Evolutionary conservation across 2,329 filamentous ascomycete genomes (phyloP).

Genomic region (Fonsecaea multimorphosa): DNA sequence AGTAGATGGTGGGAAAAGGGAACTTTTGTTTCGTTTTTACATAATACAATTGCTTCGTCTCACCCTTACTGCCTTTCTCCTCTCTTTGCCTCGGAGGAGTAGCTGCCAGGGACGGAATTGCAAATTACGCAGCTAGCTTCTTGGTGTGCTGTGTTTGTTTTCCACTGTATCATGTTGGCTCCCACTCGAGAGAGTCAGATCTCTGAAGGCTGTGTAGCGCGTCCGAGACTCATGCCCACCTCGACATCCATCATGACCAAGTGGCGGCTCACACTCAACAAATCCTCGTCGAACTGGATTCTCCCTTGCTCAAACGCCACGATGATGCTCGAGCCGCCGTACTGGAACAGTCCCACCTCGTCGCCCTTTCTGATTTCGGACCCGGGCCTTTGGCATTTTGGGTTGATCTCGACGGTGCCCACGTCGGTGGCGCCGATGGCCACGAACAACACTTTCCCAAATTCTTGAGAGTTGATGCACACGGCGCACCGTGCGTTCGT

Average conservation of each 20-base stretch:
- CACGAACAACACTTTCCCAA: constrained; percentile 93
- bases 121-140: too few relatives aligned
- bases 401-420: constrained; percentile 94
- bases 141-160: too few relatives aligned
- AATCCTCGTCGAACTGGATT: constrained; percentile 86
- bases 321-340: constrained; percentile 90
- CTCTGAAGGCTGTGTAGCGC: constrained; percentile 9
- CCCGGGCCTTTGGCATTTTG: constrained; percentile 81
- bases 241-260: constrained; percentile 48
- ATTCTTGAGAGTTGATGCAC: constrained; percentile 84
- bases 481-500: constrained; percentile 90
- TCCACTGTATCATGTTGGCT: too few relatives aligned
- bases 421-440: constrained; percentile 99
- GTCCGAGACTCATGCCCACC: constrained; percentile 50
- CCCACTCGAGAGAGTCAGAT: too few relatives aligned
- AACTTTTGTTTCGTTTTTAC: too few relatives aligned
- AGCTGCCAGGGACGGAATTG: too few relatives aligned
- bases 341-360: constrained; percentile 97
- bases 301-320: constrained; percentile 85
- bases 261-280: constrained; percentile 64
- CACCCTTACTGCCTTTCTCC: too few relatives aligned
- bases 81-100: too few relatives aligned
- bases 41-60: too few relatives aligned
- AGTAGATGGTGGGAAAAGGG: too few relatives aligned
- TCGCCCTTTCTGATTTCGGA: constrained; percentile 83